Evolutionary conservation across 1,284 basidiomycete genomes (phyloP), one percentile per base, ranked within the genome.

Genomic region (Cryptococcus sp.): DNA sequence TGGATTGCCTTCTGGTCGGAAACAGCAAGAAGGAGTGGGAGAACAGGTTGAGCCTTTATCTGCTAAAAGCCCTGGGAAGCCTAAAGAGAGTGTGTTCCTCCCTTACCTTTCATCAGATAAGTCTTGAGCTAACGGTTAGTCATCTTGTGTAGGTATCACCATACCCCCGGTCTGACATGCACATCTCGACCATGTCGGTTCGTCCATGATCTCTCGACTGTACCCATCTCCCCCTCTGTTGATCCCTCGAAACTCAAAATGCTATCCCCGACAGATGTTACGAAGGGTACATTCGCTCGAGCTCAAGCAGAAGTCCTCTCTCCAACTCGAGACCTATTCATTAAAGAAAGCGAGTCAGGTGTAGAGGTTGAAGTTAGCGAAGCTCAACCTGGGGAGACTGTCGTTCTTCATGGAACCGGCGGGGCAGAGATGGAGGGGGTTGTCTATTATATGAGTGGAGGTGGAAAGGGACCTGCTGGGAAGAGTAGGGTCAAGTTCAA

Each of bases 141-240:
- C 63, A 73, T 76, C 43, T 61, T 75, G 14, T 77, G 75, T 53
- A 61, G 70, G 49, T 75, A 72, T 59, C 75, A 74, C 55, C 75
- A 73, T 56, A 75, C 70, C 5, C 67, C 69, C 9, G 72, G 73
- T 14, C 53, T 71, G 41, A 72, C 66, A 14, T 75, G 73, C 52
- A 77, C 74, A 19, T 74, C 72, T 19, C 65, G 69, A 36, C 75
- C 75, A n/a, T 77, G 73, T 55, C 66, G 73, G 42, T 75, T 76
- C 54, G 70, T 74, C 10, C 74, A 76, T 53, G 60, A 64, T 32
- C 61, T 74, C 39, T 60, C 63, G 1, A 31, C 55, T 1, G 24
- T 61, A 37, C 25, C n/a, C 41, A 49, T 18, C 7, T 56, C 46
- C 11, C 57, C 46, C 14, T 18, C 45, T 37, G 9, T 31, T 46